A percentile compares a stretch with the other conserved stretches of the same genome.
These are phyloP conservation scores for Vanrija sp. DNA, from an alignment of 1,284 basidiomycete genomes.

Conservation along the genomic window DNA sequence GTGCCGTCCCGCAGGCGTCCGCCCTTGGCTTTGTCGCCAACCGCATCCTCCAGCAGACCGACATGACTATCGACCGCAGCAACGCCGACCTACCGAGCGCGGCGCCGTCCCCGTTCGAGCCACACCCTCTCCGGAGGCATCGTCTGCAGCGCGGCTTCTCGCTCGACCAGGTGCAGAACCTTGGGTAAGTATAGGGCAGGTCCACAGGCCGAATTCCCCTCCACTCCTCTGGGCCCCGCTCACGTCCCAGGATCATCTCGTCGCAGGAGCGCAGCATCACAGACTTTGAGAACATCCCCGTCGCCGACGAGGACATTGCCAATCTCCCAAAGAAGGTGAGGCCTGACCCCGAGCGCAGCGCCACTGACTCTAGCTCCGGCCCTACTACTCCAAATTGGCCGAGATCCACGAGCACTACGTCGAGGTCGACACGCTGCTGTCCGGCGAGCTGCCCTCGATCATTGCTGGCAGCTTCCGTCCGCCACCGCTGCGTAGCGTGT, in stretches of 20 bases:
- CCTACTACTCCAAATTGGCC: slow-evolving; percentile 42
- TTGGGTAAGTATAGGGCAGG: not conserved
- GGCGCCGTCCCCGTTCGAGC: not conserved
- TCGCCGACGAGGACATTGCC: slow-evolving; percentile 35
- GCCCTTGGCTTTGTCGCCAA: no score
- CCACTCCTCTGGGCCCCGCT: not conserved
- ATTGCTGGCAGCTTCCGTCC: slow-evolving; percentile 41
- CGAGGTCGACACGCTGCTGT: slow-evolving; percentile 46
- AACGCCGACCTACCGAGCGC: no score
- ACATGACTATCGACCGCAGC: no score
- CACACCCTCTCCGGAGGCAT: slow-evolving; percentile 7
- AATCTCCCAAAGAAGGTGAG: slow-evolving; percentile 39
- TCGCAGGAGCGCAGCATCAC: slow-evolving; percentile 24
- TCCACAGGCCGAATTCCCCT: not conserved
- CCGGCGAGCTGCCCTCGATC: slow-evolving; percentile 39
- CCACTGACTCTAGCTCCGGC: slow-evolving; percentile 26
- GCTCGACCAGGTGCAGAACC: slow-evolving; percentile 8
- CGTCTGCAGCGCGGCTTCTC: slow-evolving; percentile 11
- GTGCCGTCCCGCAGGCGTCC: no score
- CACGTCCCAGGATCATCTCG: slow-evolving; percentile 30
- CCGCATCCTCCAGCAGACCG: no score
- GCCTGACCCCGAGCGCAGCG: not conserved
- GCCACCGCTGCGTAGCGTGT: slow-evolving; percentile 2
- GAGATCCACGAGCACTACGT: slow-evolving; percentile 36
- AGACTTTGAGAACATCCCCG: slow-evolving; percentile 34